Conservation (phyloP, 2,329 filamentous ascomycete genomes). For the Talaromyces sp. region DNA sequence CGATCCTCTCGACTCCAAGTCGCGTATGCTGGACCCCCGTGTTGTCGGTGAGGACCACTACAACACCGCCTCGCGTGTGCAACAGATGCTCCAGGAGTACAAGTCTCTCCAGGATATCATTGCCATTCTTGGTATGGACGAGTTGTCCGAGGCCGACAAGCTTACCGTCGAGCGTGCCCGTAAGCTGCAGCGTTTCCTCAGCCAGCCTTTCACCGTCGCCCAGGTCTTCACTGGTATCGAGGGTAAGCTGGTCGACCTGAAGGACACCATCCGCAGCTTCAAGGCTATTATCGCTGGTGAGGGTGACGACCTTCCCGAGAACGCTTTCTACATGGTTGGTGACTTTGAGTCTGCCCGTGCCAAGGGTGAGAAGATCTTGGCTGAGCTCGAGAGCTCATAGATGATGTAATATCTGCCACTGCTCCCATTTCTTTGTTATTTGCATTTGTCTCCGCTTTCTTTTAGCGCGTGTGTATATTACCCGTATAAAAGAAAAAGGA, state of each 20-base stretch:
- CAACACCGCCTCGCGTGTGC: conserved; percentile 85
- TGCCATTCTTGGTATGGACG: conserved; percentile 99
- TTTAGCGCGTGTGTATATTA: conserved; percentile 39
- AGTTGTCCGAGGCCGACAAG: conserved; percentile 98
- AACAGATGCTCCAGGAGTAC: conserved; percentile 99
- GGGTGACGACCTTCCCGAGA: conserved; percentile 91
- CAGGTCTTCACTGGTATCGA: conserved; percentile 74
- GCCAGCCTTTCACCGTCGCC: conserved; percentile 93
- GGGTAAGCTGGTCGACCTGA: conserved; percentile 94
- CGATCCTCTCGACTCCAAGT: conserved; percentile 99
- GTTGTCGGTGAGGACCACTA: conserved; percentile 98
- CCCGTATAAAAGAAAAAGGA: conserved; percentile 28
- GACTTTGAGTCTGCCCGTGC: conserved; percentile 85
- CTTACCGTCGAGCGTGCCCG: conserved; percentile 99
- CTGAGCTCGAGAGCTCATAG: conserved; percentile 69
- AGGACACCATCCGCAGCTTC: conserved; percentile 97
- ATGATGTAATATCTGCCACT: conserved; percentile 37
- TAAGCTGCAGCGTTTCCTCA: conserved; percentile 99
- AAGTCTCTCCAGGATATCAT: conserved; percentile 99
- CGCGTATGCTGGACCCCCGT: conserved; percentile 98
- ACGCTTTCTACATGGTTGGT: conserved; percentile 97
- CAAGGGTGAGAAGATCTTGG: conserved; percentile 99
- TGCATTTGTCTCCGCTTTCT: conserved; percentile 33
- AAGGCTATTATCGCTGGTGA: conserved; percentile 95
- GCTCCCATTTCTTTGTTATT: conserved; percentile 22